A percentile compares a stretch with the other conserved stretches of the same genome.
Conservation (phyloP, 2,329 filamentous ascomycete species). For the Parastagonospora nodorum region DNA sequence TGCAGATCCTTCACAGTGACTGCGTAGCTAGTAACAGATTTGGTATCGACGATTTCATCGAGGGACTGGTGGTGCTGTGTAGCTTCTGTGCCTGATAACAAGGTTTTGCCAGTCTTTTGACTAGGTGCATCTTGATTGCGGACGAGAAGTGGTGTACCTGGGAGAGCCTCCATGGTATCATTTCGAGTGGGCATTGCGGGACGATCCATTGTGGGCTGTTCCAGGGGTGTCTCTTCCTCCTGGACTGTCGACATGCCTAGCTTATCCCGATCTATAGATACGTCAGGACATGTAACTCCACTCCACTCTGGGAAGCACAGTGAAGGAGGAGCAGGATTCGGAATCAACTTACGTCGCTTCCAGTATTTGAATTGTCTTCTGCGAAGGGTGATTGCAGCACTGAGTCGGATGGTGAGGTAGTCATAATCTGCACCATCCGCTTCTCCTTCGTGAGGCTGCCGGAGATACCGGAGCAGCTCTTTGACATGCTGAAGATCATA, state of each 20-base stretch:
- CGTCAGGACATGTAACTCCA: background rate
- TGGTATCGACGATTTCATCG: conserved; percentile 43
- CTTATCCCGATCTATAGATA: conserved; percentile 37
- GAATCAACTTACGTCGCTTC: conserved; percentile 28
- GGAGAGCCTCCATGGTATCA: conserved; percentile 18
- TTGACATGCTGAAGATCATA: conserved; percentile 36
- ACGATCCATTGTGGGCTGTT: conserved; percentile 4
- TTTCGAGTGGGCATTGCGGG: conserved; percentile 11
- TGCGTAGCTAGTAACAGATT: conserved; percentile 45
- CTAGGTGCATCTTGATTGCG: conserved; percentile 27
- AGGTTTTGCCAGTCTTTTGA: conserved; percentile 39
- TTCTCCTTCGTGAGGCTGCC: conserved; percentile 14
- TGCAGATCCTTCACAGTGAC: conserved; percentile 42
- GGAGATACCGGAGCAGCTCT: conserved; percentile 36
- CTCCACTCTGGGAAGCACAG: no score
- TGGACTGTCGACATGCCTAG: conserved; percentile 26
- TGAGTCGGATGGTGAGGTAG: conserved; percentile 31
- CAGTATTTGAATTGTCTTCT: conserved; percentile 47
- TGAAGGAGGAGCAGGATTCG: background rate
- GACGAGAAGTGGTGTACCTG: conserved; percentile 6
- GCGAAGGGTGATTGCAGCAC: conserved; percentile 39
- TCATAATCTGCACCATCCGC: conserved; percentile 16
- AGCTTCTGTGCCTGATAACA: conserved; percentile 45
- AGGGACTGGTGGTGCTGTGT: conserved; percentile 44
- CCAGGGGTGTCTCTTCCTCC: conserved; percentile 19